A percentile compares a stretch with the other conserved stretches of the same genome.
These are phyloP conservation scores for Rutidosis leptorrhynchoides DNA, from an alignment of 129 eudicot species.

Conservation along the genomic window DNA sequence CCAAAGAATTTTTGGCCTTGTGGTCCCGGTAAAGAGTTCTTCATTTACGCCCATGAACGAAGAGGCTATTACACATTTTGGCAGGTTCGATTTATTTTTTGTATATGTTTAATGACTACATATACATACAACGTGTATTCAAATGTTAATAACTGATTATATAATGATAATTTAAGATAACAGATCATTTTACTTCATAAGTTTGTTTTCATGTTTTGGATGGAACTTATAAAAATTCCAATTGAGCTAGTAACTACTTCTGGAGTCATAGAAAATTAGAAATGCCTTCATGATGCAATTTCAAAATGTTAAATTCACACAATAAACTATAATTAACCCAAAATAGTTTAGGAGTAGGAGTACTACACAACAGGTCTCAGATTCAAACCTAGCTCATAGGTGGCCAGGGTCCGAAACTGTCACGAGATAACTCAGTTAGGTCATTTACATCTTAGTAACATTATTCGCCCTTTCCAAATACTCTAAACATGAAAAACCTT, in stretches of 20 bases:
- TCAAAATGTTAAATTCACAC: neutral
- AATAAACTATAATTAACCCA: neutral
- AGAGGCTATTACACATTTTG: conserved; percentile 93
- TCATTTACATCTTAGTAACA: too few species aligned
- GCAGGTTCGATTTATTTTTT: conserved; percentile 55
- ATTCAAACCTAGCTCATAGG: too few species aligned
- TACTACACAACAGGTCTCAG: too few species aligned
- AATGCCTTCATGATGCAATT: neutral
- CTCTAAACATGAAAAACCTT: too few species aligned
- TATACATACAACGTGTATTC: neutral
- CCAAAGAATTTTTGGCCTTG: conserved; percentile 82
- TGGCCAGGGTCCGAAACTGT: too few species aligned
- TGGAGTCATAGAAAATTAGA: neutral
- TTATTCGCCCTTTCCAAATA: too few species aligned
- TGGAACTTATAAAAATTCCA: neutral
- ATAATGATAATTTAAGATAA: neutral
- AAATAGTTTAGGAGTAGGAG: too few species aligned
- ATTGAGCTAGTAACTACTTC: neutral
- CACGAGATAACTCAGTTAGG: too few species aligned
- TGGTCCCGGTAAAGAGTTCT: conserved; percentile 83
- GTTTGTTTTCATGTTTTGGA: neutral
- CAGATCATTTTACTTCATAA: neutral
- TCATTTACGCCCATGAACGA: conserved; percentile 80
- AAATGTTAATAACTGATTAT: neutral
- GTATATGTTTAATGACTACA: conserved; percentile 11